Conservation (phyloP, 2,329 filamentous ascomycete genomes). For the Cladosporium sp. region DNA sequence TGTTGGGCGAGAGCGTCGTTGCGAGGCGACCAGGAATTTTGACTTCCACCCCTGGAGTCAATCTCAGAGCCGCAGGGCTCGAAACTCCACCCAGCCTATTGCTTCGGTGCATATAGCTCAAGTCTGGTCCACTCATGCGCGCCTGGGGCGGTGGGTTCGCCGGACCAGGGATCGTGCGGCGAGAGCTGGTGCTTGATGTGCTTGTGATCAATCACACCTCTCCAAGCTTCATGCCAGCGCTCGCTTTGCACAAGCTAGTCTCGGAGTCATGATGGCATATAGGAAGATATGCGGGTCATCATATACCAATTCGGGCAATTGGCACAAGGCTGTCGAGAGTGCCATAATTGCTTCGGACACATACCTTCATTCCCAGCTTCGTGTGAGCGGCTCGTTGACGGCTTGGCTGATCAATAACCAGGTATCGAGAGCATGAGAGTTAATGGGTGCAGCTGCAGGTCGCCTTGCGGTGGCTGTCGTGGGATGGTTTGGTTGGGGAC, state of each 20-base stretch:
- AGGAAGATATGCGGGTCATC: slow-evolving; percentile 5
- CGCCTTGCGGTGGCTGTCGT: not conserved
- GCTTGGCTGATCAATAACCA: not conserved
- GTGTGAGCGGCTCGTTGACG: not conserved
- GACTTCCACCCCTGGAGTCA: not conserved
- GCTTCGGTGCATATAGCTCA: not conserved
- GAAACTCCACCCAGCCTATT: not conserved
- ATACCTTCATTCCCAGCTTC: not conserved
- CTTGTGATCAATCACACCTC: not conserved
- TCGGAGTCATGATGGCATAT: not conserved
- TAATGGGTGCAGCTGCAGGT: not conserved
- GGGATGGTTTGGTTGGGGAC: not conserved
- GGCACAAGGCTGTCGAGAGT: not conserved
- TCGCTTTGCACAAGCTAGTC: not conserved
- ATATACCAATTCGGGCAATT: slow-evolving; percentile 1
- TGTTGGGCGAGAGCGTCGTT: slow-evolving; percentile 1
- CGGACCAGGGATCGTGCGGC: not conserved
- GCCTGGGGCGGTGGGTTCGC: not conserved
- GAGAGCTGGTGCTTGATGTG: not conserved
- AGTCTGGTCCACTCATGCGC: slow-evolving; percentile 1
- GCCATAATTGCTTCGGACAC: not conserved
- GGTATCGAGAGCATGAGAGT: not conserved
- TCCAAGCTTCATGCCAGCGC: not conserved
- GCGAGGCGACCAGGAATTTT: slow-evolving; percentile 7
- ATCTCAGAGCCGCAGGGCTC: not conserved